Conservation (phyloP, 2,329 filamentous ascomycete species). For the Sodiomyces alkalinus region DNA sequence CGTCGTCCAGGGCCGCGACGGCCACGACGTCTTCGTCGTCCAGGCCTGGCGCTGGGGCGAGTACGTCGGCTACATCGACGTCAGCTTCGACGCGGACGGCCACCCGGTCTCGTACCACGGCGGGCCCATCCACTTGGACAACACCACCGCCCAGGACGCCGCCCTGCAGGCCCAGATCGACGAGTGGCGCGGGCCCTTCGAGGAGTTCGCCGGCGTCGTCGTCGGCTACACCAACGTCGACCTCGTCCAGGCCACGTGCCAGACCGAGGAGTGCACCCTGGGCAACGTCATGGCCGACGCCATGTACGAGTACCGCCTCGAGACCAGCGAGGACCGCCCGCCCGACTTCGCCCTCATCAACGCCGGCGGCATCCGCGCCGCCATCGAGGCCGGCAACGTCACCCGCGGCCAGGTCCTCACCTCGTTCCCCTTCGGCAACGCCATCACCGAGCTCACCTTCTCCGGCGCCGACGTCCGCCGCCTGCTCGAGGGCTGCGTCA, state of each 20-base stretch:
- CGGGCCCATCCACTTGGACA: constrained; percentile 48
- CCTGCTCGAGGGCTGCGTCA: constrained; percentile 43
- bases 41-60: constrained; percentile 55
- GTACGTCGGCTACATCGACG: constrained; percentile 52
- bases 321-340: constrained; percentile 23
- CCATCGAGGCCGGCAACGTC: constrained; percentile 44
- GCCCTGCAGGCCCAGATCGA: constrained; percentile 42
- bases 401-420: constrained; percentile 49
- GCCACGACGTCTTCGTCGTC: constrained; percentile 53
- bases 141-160: constrained; percentile 40
- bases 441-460: constrained; percentile 41
- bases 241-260: constrained; percentile 44
- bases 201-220: constrained; percentile 40
- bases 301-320: constrained; percentile 43
- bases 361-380: constrained; percentile 47
- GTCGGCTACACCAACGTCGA: constrained; percentile 37
- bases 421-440: constrained; percentile 51
- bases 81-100: constrained; percentile 45
- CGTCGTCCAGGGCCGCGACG: constrained; percentile 42
- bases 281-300: constrained; percentile 42
- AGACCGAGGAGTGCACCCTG: constrained; percentile 40
- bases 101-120: constrained; percentile 48
- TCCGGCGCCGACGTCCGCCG: constrained; percentile 38
- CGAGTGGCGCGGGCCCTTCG: constrained; percentile 44
- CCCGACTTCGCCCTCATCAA: constrained; percentile 47